These are phyloP conservation scores for Monotropa hypopitys DNA, from an alignment of 179 eudicot species.

Conservation along the genomic window DNA sequence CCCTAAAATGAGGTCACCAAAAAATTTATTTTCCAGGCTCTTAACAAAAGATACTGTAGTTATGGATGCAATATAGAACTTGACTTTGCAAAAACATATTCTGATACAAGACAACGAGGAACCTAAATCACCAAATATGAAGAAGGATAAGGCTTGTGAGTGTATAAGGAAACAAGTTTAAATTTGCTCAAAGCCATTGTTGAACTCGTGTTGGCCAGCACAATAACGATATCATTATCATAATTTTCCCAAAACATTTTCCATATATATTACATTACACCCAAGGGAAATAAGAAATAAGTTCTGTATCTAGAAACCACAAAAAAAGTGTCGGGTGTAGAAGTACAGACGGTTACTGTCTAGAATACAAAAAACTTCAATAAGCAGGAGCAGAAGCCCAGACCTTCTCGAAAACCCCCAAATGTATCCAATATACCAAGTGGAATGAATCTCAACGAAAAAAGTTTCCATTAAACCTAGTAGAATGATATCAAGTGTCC, in stretches of 20 bases:
- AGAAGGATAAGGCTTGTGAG: too few species aligned
- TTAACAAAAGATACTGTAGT: too few species aligned
- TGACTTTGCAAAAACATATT: too few species aligned
- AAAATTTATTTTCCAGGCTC: too few species aligned
- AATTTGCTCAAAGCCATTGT: background rate
- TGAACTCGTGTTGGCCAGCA: background rate
- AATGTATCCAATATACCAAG: background rate
- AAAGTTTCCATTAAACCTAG: background rate
- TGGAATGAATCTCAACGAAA: background rate
- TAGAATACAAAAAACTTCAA: background rate
- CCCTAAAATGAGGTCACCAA: too few species aligned
- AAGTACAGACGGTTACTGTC: background rate
- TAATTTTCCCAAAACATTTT: background rate
- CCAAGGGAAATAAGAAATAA: too few species aligned
- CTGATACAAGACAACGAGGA: too few species aligned
- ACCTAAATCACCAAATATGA: too few species aligned
- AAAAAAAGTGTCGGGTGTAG: too few species aligned
- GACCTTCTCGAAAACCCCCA: background rate
- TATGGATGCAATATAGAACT: too few species aligned
- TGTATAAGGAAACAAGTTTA: background rate
- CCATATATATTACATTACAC: too few species aligned
- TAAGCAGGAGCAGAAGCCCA: background rate
- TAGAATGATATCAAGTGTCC: background rate
- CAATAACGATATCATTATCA: background rate
- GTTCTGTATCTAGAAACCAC: background rate